Conservation (phyloP, 1,284 basidiomycete species). For the Clitocybe nebularis region DNA sequence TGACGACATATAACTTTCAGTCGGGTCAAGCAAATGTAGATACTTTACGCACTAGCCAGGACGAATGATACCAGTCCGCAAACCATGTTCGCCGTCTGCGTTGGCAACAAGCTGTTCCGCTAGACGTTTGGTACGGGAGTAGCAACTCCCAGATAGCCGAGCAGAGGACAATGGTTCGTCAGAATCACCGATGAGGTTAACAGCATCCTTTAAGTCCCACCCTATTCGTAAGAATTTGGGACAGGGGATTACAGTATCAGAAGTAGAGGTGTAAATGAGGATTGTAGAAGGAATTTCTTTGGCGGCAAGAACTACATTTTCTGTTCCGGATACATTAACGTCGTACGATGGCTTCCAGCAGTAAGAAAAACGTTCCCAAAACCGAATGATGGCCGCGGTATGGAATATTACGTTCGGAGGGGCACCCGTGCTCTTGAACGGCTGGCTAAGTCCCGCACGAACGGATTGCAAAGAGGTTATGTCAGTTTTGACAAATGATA, state of each 20-base stretch:
- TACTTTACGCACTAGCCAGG: constrained; percentile 26
- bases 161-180: constrained; percentile 19
- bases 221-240: constrained; percentile 26
- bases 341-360: constrained; percentile 25
- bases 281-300: constrained; percentile 23
- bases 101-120: constrained; percentile 28
- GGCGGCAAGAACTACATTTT: constrained; percentile 24
- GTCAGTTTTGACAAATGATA: constrained; percentile 27
- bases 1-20: too few relatives aligned
- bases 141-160: constrained; percentile 21
- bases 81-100: constrained; percentile 20
- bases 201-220: constrained; percentile 18
- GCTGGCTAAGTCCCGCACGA: constrained; percentile 20
- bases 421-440: constrained; percentile 20
- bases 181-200: constrained; percentile 21
- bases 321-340: constrained; percentile 29
- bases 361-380: constrained; percentile 31
- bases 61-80: constrained; percentile 27
- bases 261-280: constrained; percentile 29
- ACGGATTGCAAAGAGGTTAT: constrained; percentile 27
- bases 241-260: constrained; percentile 21
- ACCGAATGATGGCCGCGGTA: constrained; percentile 29
- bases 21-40: too few relatives aligned
- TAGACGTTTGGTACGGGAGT: constrained; percentile 26
- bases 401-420: constrained; percentile 29